These are phyloP conservation scores for Acacia concinna DNA, from an alignment of 331 rosid genomes.

Conservation along the genomic window DNA sequence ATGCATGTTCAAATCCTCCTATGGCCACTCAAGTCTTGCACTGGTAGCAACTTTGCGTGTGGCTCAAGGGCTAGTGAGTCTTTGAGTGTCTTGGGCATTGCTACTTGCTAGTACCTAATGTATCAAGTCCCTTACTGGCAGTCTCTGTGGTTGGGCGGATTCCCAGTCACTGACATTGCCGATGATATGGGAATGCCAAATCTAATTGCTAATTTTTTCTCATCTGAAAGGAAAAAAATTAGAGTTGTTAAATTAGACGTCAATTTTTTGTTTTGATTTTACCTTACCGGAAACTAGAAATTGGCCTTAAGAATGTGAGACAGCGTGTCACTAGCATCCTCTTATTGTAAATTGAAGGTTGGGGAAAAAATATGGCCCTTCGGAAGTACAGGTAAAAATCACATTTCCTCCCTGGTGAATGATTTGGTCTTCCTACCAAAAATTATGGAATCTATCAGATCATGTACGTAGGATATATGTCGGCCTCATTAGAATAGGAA, in stretches of 20 bases:
- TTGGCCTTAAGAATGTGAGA: conserved; percentile 8
- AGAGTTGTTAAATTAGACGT: conserved; percentile 21
- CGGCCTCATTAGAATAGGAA: conserved; percentile 1
- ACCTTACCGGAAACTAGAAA: conserved; percentile 7
- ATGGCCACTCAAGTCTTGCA: neutral
- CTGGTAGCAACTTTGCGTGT: neutral
- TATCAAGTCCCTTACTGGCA: neutral
- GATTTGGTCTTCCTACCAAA: conserved; percentile 14
- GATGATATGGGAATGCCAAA: neutral
- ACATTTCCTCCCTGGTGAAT: neutral
- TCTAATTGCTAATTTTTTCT: neutral
- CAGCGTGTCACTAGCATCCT: conserved; percentile 19
- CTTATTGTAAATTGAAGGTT: conserved; percentile 14
- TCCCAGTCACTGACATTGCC: neutral
- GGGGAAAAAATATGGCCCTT: neutral
- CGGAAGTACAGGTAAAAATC: conserved; percentile 20
- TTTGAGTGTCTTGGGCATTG: neutral
- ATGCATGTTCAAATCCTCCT: neutral
- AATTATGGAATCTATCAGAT: conserved; percentile 6
- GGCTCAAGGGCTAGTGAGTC: neutral
- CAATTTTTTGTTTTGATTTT: conserved; percentile 27
- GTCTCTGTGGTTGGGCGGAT: neutral
- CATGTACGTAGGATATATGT: neutral
- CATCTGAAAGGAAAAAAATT: neutral
- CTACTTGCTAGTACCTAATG: neutral